Conservation (phyloP, 1,284 basidiomycete species). For the Fomitopsis schrenkii region DNA sequence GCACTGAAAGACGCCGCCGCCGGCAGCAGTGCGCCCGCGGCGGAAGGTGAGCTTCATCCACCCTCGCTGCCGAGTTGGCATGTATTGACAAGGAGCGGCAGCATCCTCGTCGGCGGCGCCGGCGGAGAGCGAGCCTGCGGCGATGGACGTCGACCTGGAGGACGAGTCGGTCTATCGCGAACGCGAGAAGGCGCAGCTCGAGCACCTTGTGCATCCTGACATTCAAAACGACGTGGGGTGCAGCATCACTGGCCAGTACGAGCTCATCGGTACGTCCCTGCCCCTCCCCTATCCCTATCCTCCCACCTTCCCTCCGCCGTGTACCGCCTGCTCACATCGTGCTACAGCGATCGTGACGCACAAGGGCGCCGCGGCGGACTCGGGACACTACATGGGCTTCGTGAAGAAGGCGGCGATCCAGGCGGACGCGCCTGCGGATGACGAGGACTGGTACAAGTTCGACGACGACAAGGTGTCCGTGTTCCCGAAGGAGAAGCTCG, state of each 20-base stretch:
- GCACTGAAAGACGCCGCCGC: constrained; percentile 24
- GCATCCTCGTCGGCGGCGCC: neutral
- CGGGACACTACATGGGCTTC: constrained; percentile 92
- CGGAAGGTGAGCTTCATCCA: neutral
- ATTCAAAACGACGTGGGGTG: constrained; percentile 68
- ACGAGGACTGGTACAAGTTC: constrained; percentile 87
- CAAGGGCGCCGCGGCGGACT: constrained; percentile 93
- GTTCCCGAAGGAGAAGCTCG: constrained; percentile 80
- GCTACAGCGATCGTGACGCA: constrained; percentile 86
- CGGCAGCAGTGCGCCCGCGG: constrained; percentile 8
- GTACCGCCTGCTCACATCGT: neutral
- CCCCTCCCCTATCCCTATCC: neutral
- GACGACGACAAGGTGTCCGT: constrained; percentile 89
- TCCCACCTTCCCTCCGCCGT: too few relatives aligned
- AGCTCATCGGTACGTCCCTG: constrained; percentile 67
- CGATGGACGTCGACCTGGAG: constrained; percentile 40
- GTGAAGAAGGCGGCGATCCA: constrained; percentile 74
- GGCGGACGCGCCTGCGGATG: constrained; percentile 33
- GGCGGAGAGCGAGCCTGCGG: constrained; percentile 5
- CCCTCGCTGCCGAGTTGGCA: too few relatives aligned
- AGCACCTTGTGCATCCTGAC: constrained; percentile 58
- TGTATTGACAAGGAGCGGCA: too few relatives aligned
- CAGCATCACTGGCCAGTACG: constrained; percentile 77
- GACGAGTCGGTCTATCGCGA: constrained; percentile 57
- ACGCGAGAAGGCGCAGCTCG: constrained; percentile 63